These are phyloP conservation scores for Annulohypoxylon moriforme DNA, from an alignment of 495 filamentous ascomycete genomes.

Conservation along the genomic window DNA sequence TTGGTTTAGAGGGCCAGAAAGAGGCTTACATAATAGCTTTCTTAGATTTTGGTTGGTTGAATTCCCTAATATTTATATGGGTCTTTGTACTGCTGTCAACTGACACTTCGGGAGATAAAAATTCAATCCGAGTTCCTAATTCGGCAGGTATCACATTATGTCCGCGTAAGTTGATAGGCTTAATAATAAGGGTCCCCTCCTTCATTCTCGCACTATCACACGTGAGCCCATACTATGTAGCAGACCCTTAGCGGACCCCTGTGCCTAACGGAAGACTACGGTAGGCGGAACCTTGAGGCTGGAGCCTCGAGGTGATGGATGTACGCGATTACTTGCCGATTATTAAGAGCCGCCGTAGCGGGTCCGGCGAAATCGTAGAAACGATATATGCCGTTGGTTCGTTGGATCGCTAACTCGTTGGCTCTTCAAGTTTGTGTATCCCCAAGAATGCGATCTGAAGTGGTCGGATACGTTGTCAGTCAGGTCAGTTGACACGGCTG, in stretches of 20 bases:
- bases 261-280: constrained; percentile 16
- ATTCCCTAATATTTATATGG: too few species aligned
- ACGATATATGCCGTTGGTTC: constrained; percentile 14
- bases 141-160: constrained; percentile 34
- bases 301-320: constrained; percentile 29
- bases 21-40: too few species aligned
- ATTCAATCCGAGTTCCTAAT: constrained; percentile 30
- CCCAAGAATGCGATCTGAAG: constrained; percentile 34
- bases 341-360: constrained; percentile 41
- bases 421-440: constrained; percentile 37
- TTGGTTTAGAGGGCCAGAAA: too few species aligned
- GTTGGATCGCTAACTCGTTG: too few species aligned
- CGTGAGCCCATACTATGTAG: constrained; percentile 31
- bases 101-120: too few species aligned
- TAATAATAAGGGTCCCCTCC: constrained; percentile 24
- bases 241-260: constrained; percentile 11
- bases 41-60: too few species aligned
- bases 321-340: constrained; percentile 46
- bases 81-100: too few species aligned
- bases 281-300: constrained; percentile 4
- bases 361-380: constrained; percentile 22
- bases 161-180: constrained; percentile 30
- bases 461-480: constrained; percentile 38
- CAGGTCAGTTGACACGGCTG: constrained; percentile 44
- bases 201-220: constrained; percentile 25